Base-by-base conservation (phyloP, 2,329 filamentous ascomycete genomes). In the Epicoccum nigrum region DNA sequence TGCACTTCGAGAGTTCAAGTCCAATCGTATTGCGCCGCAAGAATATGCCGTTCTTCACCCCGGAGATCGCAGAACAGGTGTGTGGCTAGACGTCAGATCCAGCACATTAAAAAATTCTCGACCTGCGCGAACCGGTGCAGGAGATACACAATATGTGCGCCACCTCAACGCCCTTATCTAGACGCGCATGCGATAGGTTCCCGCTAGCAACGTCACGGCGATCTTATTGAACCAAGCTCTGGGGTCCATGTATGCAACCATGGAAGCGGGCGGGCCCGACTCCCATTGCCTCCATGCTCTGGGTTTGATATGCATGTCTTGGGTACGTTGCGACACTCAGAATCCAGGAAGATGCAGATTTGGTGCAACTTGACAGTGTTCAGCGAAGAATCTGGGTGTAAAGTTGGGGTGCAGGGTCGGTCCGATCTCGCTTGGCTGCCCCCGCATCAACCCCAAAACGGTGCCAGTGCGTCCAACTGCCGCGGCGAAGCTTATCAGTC, bases 201-300 rank as follows among this genome's bases (percentile, higher is more conserved):
- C 40, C 40, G 20, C 40, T 34, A 43, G 40, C 15, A 34, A 43
- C 40, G 30, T 43, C 30, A 43, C 40, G 40, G 40, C 40, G 40
- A 43, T 43, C 40, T 23, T 30, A 34, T 19, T 25, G 20, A 43
- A 27, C 40, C 30, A 5, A 40, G 25, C 38, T 12, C 38, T 15
- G 9, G 15, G 25, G 38, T 30, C 23, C 8, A 30, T 19, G 9
- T 30, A 8, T 21, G 17, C 12, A 7, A 28, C 11, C 25, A 15
- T 40, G 38, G 38, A 40, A 27, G 16, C 38, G 13, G 38, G 38
- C 38, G 38, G 4, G 16, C 25, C 38, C 25, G 38, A 30, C 9
- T 12, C 17, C 15, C 8, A 23, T 7, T n/a, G 11, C 15, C 23
- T 25, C 23, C 23, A 9, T 9, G 23, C 6, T 7, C 9, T 25